Evolutionary conservation across 139 green algal genomes (phyloP).

Genomic region (Chlorella sp.): DNA sequence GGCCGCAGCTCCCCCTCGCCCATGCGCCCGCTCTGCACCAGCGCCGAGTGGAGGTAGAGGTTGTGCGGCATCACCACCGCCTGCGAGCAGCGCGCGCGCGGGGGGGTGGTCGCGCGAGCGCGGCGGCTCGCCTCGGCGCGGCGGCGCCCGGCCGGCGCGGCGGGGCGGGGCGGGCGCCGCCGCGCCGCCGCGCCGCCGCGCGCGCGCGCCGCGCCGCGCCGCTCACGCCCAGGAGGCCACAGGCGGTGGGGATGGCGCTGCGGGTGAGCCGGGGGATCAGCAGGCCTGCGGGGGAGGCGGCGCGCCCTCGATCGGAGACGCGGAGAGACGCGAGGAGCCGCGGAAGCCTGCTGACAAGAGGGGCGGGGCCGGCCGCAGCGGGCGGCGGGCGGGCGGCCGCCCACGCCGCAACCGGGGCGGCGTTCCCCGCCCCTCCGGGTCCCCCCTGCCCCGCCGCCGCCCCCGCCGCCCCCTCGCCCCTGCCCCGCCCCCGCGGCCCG

Average conservation of each 20-base stretch:
- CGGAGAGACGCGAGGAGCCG: neutral
- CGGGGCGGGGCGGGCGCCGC: too few species aligned
- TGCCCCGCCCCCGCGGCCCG: neutral
- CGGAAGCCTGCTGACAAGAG: neutral
- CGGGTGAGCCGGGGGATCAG: constrained; percentile 34
- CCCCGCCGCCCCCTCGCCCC: neutral
- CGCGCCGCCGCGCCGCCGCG: too few species aligned
- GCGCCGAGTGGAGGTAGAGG: constrained; percentile 54
- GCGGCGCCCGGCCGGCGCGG: too few species aligned
- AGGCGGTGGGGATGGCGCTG: constrained; percentile 36
- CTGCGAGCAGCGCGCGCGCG: neutral
- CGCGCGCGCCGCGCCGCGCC: constrained; percentile 6
- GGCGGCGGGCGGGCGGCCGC: too few species aligned
- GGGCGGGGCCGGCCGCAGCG: neutral
- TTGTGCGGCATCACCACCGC: constrained; percentile 51
- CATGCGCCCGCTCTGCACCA: constrained; percentile 46
- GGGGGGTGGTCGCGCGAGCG: too few species aligned
- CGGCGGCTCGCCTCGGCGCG: too few species aligned
- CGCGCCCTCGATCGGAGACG: too few species aligned
- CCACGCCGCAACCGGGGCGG: too few species aligned
- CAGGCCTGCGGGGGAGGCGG: constrained; percentile 20
- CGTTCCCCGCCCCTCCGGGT: too few species aligned
- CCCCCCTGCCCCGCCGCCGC: neutral
- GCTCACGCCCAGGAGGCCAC: constrained; percentile 37
- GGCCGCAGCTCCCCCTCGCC: neutral